Base-by-base conservation (phyloP, 1,139 yeast species). In the Nakaseomyces uthaithaninus region DNA sequence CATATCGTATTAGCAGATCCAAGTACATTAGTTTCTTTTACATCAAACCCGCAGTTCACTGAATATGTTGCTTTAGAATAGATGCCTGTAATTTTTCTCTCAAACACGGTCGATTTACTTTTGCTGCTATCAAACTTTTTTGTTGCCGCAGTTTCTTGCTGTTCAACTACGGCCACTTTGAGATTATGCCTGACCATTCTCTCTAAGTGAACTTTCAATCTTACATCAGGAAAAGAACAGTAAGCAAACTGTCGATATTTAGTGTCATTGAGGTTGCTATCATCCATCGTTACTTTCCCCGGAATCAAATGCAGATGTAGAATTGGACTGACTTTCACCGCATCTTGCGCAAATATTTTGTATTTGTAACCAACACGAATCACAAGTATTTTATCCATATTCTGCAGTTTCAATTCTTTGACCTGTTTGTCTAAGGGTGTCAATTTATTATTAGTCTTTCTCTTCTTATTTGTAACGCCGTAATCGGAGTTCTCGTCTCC, bases 341-440 rank as follows among this genome's bases (percentile, higher is more conserved):
- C 97, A 63, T 89, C 96, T 41, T 77, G 72, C 0, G 94, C 95
- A 57, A 77, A 86, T 44, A 87, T 78, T 54, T 83, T 83, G 64
- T 78, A 91, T 60, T 86, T 86, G 63, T 91, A 91, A 0, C 98
- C 98, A 7, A 84, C 93, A 56, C 91, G 93, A 18, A 91, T 71
- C 0, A 91, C 77, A 6, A 91, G 65, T 1, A 91, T 52, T 36
- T 84, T 82, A 47, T 85, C 94, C 37, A 60, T 57, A 55, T 89
- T 66, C 2, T 63, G 57, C 3, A 61, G 53, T 52, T 86, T 86
- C 39, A 91, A 63, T 3, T 75, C 78, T 18, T 77, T 64, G 43
- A 79, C 77, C 57, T 89, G 97, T 45, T 72, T 72, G 50, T 87
- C 96, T 37, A 87, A 63, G 0, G 96, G 95, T 0, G 95, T 89